A percentile compares a stretch with the other conserved stretches of the same genome.
phyloP scores from a whole-genome alignment of 176 grass and related monocot genomes.

The Lolium multiflorum region DNA sequence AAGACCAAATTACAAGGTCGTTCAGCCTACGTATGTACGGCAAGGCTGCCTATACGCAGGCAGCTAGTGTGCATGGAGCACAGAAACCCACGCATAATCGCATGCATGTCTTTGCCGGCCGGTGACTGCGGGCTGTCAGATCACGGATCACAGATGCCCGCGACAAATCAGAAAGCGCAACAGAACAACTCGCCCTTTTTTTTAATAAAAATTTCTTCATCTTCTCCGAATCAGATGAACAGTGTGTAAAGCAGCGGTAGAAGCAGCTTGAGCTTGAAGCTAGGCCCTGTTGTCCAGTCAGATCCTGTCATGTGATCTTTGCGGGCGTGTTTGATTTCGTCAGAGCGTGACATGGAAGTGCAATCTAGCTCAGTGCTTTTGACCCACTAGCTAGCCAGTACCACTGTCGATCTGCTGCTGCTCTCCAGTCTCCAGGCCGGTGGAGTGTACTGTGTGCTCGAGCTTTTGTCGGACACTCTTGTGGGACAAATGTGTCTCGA shows the following conservation, averaged over 20 bases:
- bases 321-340: conserved; percentile 56
- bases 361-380: conserved; percentile 41
- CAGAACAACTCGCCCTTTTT: conserved; percentile 26
- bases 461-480: neutral
- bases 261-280: conserved; percentile 63
- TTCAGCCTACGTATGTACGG: conserved; percentile 38
- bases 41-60: conserved; percentile 16
- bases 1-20: conserved; percentile 11
- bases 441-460: neutral
- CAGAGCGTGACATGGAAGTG: conserved; percentile 42
- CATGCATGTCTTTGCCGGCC: conserved; percentile 41
- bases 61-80: conserved; percentile 21
- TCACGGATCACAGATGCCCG: conserved; percentile 29
- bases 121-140: conserved; percentile 39
- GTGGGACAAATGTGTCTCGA: neutral
- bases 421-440: neutral
- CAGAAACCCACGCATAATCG: conserved; percentile 35
- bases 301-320: conserved; percentile 55
- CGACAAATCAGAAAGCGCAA: conserved; percentile 60
- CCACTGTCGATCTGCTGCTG: neutral
- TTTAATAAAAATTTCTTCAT: neutral
- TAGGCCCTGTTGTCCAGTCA: conserved; percentile 40
- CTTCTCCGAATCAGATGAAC: conserved; percentile 46
- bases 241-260: conserved; percentile 34
- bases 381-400: conserved; percentile 25